Base-by-base conservation (phyloP, 495 filamentous ascomycete genomes). In the Melanomma pulvis-pyrius region DNA sequence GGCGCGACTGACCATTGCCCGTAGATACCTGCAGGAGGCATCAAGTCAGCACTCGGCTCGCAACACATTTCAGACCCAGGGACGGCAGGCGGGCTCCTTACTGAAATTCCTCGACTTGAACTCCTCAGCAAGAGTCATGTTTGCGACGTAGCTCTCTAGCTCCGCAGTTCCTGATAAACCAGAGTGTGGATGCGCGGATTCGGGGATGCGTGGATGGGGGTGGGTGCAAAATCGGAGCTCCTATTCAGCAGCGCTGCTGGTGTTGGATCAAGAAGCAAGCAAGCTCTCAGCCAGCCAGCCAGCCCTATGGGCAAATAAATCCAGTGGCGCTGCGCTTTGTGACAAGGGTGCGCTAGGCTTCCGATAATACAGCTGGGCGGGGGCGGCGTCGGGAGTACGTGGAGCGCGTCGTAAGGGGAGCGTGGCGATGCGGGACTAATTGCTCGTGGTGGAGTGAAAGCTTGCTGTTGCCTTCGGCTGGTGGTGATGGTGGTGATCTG, bases 31-130 rank as follows among this genome's bases (percentile, higher is more conserved):
- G 75, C 49, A n/a, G 52, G 64, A 51, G 13, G 15, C 50, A 32
- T n/a, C 24, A 44, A 55, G 71, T 78, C 56, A 74, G 71, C 65
- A 71, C 26, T 56, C 17, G 11, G 51, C 51, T 29, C 28, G 13
- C 28, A 54, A 7, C 5, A n/a, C 51, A 73, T 62, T 48, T 58
- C 61, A 56, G 34, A 47, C 47, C 48, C 63, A 11, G 25, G 51
- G 22, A 44, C 60, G 28, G 29, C 51, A 54, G 22, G n/a, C n/a
- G n/a, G 53, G 48, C 34, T 17, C 80, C 94, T 81, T 85, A 98
- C 96, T 98, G 85, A 98, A 99, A 82, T 99, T 99, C 77, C 94
- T 85, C 69, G 92, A 91, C 75, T 86, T 89, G 74, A 99, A 92
- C 84, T 98, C 94, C 76, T 84, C 82, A 56, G 79, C 70, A 63